Evolutionary conservation across 345 rosid species (phyloP).

Genomic region (Camelina sativa): DNA sequence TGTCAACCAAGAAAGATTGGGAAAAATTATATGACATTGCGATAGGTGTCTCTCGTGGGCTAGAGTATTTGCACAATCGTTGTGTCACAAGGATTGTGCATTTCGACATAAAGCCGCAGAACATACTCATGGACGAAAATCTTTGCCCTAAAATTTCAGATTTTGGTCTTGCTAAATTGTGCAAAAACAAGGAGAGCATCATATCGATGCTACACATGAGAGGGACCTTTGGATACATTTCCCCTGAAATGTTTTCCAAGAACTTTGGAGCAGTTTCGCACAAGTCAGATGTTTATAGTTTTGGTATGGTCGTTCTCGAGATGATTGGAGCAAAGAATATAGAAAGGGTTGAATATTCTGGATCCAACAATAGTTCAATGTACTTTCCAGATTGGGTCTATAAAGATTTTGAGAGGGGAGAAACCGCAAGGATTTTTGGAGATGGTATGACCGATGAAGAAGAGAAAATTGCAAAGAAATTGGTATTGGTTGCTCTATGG

Average conservation of each 20-base stretch:
- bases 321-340: slow-evolving; percentile 46
- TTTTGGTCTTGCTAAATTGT: slow-evolving; percentile 56
- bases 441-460: slow-evolving; percentile 14
- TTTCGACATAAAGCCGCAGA: slow-evolving; percentile 59
- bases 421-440: neutral
- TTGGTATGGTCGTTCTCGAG: slow-evolving; percentile 53
- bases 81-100: slow-evolving; percentile 56
- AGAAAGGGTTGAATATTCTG: neutral
- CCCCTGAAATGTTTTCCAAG: slow-evolving; percentile 47
- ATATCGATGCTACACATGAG: slow-evolving; percentile 44
- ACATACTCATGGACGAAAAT: slow-evolving; percentile 46
- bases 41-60: slow-evolving; percentile 48
- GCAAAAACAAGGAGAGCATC: slow-evolving; percentile 42
- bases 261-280: slow-evolving; percentile 46
- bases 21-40: slow-evolving; percentile 42
- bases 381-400: slow-evolving; percentile 38
- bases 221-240: slow-evolving; percentile 56
- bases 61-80: slow-evolving; percentile 55
- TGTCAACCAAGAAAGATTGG: neutral
- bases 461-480: slow-evolving; percentile 32
- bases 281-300: slow-evolving; percentile 56
- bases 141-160: slow-evolving; percentile 51
- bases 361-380: slow-evolving; percentile 21
- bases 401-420: slow-evolving; percentile 1
- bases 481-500: slow-evolving; percentile 49